Base-by-base conservation (phyloP, 306 rosid species). In the Leucaena leucocephala region DNA sequence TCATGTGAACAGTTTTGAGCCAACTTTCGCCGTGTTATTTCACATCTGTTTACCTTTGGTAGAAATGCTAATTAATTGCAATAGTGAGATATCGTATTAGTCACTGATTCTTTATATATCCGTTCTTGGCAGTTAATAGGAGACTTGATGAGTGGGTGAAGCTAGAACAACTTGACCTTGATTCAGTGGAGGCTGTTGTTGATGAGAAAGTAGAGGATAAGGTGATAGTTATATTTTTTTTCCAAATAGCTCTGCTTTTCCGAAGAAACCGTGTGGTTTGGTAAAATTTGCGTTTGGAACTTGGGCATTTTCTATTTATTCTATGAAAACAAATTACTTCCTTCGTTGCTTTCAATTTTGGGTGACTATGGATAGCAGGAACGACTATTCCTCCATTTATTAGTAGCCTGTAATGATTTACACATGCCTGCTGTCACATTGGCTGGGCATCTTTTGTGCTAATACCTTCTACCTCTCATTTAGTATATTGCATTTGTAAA, bases 91-190 rank as follows among this genome's bases (percentile, higher is more conserved):
- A n/a, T 55, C 12, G 13, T n/a, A 5, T 27, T 71, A 16, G 71
- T 75, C 17, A 50, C 11, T 15, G 57, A n/a, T 80, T 54, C 1
- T 15, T 43, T 0, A 14, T 8, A 57, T 71, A 78, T 50, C 66
- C 65, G 13, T 13, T 74, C 76, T 76, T 75, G 68, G 71, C 88
- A 93, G 99, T 93, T 74, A 96, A 96, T 88, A 90, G 99, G 86
- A 93, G 99, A 90, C 99, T 96, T 83, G 98, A 96, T 82, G 99
- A 93, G 82, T 96, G 99, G 99, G 99, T 93, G 86, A 93, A 96
- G 89, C 96, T 93, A 82, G 98, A 96, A 13, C 99, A 91, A 72
- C 97, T 96, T 72, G 98, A 96, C 85, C 99, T 96, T 80, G 90
- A 90, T 68, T 96, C 98, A 39, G 99, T 93, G 70, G 97, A 93